phyloP scores from a whole-genome alignment of 495 filamentous ascomycete genomes.

The Hypoxylon trugodes region DNA sequence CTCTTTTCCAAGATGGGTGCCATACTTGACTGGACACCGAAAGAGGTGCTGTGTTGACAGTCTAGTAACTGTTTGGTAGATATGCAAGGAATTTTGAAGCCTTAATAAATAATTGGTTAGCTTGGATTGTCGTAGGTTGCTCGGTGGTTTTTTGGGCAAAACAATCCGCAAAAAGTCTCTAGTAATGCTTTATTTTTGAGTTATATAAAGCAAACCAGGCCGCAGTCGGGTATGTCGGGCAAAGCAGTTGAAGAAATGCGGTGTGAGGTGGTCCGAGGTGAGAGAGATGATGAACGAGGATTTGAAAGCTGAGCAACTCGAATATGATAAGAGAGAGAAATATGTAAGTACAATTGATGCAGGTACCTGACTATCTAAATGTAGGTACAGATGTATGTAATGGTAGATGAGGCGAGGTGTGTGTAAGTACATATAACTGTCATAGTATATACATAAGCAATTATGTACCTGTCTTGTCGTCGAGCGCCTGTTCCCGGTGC shows the following conservation, averaged over 20 bases:
- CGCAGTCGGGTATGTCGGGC: conserved; percentile 9
- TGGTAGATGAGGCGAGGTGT: neutral
- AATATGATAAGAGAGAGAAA: neutral
- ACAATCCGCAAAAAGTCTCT: no score
- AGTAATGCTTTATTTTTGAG: neutral
- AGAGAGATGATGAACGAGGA: no score
- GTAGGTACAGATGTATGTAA: neutral
- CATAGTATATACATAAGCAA: neutral
- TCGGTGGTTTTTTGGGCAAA: no score
- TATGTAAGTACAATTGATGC: neutral
- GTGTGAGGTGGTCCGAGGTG: conserved; percentile 18
- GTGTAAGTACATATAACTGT: neutral
- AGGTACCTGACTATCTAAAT: neutral
- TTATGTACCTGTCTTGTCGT: neutral
- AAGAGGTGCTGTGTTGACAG: conserved; percentile 2
- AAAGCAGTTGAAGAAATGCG: conserved; percentile 14
- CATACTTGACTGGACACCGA: conserved; percentile 16
- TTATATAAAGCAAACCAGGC: neutral
- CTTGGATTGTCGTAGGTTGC: no score
- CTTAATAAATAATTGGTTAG: neutral
- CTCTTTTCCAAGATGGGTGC: conserved; percentile 24
- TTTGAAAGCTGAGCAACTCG: conserved; percentile 11
- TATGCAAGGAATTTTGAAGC: neutral
- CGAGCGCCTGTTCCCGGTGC: neutral
- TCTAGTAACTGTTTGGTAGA: conserved; percentile 4